Base-by-base conservation (phyloP, 2,329 filamentous ascomycete species). In the Epichloe scottii region DNA sequence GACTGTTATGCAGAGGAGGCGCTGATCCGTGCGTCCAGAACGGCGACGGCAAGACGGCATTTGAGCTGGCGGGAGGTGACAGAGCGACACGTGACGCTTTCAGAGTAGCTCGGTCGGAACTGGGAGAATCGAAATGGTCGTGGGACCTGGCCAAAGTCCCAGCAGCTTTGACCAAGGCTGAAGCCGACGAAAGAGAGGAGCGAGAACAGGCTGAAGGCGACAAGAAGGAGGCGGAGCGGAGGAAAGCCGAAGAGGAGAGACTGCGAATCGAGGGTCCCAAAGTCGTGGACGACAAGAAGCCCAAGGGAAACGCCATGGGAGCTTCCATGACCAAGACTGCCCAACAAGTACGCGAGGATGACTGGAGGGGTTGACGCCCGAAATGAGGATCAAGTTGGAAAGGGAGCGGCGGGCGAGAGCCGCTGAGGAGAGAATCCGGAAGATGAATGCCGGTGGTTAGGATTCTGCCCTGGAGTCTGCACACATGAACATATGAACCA, bases 351-450 rank as follows among this genome's bases (percentile, higher is more conserved):
- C 78, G 89, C 56, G 86, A 91, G 62, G 89, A 94, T 62, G 89
- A 96, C 66, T 78, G 78, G 46, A 80, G 88, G 56, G 91, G 0
- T 73, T 97, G 71, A 94, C 87, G 41, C 83, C 88, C 0, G 91
- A 97, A 69, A 90, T 93, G 79, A 80, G 82, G 64, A 79, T 83
- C 78, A 81, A 79, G 63, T 67, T 97, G 50, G 93, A 97, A 66
- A 75, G 93, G 58, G 93, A 98, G 69, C 76, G 89, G 59, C 84
- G 91, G 62, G 93, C 93, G 4, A 81, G 91, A 60, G 93, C 93
- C 8, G 91, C 90, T 0, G 93, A 97, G 68, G 90, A 91, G 71
- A 81, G 91, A 62, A 76, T 96, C 53, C 82, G 77, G 68, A 76
- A 77, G 60, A 74, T 89, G 77, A 58, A 60, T 38, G 50, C 51